Evolutionary conservation across 208 protist species (phyloP).

Genomic region (Endotrypanum monterogeii): DNA sequence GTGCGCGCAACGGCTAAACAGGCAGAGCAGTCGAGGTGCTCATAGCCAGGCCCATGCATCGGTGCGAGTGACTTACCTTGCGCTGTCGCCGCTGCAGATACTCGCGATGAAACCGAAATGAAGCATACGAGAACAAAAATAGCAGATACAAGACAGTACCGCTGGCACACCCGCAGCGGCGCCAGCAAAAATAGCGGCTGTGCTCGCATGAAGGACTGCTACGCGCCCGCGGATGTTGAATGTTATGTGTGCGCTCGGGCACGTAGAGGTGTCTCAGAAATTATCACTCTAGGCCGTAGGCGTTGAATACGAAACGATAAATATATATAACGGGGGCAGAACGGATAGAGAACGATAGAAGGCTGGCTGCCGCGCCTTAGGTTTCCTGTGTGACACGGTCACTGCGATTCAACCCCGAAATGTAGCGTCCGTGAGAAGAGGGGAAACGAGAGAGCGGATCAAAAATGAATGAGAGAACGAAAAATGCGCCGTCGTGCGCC

Average conservation of each 20-base stretch:
- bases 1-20: constrained; percentile 68
- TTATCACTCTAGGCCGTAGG: too few relatives aligned
- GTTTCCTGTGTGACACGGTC: neutral
- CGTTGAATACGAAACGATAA: too few relatives aligned
- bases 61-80: constrained; percentile 21
- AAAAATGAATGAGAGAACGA: neutral
- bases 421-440: neutral
- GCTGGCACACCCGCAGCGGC: neutral
- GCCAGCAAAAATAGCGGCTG: neutral
- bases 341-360: neutral
- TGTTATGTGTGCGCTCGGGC: neutral
- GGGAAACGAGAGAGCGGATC: neutral
- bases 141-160: neutral
- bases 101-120: neutral
- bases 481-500: neutral
- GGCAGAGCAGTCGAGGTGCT: constrained; percentile 81
- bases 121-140: constrained; percentile 6
- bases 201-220: neutral
- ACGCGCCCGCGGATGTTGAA: neutral
- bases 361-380: neutral
- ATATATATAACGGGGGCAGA: too few relatives aligned
- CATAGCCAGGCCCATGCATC: constrained; percentile 47
- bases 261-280: neutral
- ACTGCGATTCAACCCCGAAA: neutral
- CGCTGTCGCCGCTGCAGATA: neutral